phyloP scores from a whole-genome alignment of 2,329 filamentous ascomycete species.

The Lasiodiplodia citricola region DNA sequence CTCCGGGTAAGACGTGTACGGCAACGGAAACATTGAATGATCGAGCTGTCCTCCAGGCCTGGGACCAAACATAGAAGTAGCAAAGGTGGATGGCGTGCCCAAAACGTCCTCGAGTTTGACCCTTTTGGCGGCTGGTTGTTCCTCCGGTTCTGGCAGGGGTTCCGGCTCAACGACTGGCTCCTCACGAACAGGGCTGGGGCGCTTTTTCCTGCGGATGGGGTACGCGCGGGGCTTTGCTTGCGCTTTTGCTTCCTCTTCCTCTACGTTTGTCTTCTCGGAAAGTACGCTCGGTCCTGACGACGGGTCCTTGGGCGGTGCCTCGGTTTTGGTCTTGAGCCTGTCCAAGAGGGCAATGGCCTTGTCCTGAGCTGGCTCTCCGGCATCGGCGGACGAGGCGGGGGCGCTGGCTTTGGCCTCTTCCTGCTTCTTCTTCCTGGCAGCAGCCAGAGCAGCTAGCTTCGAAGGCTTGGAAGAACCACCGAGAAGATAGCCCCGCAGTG shows the following conservation, averaged over 20 bases:
- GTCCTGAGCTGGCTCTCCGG: conserved; percentile 35
- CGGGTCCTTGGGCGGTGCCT: conserved; percentile 4
- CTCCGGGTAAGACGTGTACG: conserved; percentile 42
- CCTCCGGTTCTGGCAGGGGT: conserved; percentile 1
- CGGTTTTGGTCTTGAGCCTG: conserved; percentile 44
- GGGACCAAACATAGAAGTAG: conserved; percentile 53
- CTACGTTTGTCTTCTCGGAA: conserved; percentile 36
- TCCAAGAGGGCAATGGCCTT: conserved; percentile 51
- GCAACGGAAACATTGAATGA: conserved; percentile 39
- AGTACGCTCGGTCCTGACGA: background rate
- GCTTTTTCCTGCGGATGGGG: conserved; percentile 11
- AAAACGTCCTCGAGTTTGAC: conserved; percentile 44
- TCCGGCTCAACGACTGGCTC: background rate
- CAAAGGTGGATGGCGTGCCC: conserved; percentile 58
- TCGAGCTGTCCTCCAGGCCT: conserved; percentile 15
- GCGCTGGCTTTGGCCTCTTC: conserved; percentile 60
- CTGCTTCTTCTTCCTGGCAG: conserved; percentile 82
- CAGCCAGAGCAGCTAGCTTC: conserved; percentile 88
- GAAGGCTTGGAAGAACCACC: conserved; percentile 83
- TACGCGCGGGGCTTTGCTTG: background rate
- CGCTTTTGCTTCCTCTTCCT: background rate
- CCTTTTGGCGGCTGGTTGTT: conserved; percentile 4
- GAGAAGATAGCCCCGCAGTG: conserved; percentile 70
- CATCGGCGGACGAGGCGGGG: conserved; percentile 19
- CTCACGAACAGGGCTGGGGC: conserved; percentile 12